Conservation (phyloP, 805 yeast species). For the Candida gorgasii region DNA sequence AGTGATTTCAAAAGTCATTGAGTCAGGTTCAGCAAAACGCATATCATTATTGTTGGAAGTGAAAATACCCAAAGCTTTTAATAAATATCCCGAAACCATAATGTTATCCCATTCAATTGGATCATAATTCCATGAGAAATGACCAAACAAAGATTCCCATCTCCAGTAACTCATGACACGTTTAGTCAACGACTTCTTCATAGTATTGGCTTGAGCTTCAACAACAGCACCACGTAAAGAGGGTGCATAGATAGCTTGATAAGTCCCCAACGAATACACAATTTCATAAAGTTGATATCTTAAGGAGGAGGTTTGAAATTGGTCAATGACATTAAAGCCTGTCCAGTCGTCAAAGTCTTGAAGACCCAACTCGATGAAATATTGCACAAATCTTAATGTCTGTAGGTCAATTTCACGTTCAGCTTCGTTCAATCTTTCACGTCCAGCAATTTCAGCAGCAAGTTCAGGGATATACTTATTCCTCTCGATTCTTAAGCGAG, state of each 20-base stretch:
- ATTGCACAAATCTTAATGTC: conserved; percentile 9
- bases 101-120: conserved; percentile 12
- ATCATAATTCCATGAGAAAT: conserved; percentile 9
- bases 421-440: conserved; percentile 6
- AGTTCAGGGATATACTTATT: conserved; percentile 9
- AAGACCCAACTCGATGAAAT: conserved; percentile 13
- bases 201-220: conserved; percentile 11
- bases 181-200: conserved; percentile 10
- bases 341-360: conserved; percentile 14
- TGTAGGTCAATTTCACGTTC: conserved; percentile 12
- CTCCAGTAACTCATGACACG: conserved; percentile 13
- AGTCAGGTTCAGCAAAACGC: conserved; percentile 11
- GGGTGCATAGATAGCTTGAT: conserved; percentile 13
- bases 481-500: conserved; percentile 9
- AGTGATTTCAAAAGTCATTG: conserved; percentile 10
- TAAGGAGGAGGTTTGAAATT: conserved; percentile 8
- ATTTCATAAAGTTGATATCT: conserved; percentile 14
- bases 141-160: conserved; percentile 13
- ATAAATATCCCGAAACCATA: conserved; percentile 13
- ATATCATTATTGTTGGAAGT: conserved; percentile 8
- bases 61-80: conserved; percentile 11
- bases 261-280: conserved; percentile 10
- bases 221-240: conserved; percentile 11
- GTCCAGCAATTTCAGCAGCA: conserved; percentile 7
- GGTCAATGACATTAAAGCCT: conserved; percentile 7